A percentile compares a stretch with the other conserved stretches of the same genome.
phyloP scores from a whole-genome alignment of 2,329 filamentous ascomycete genomes.

The Fusarium veterinarium region DNA sequence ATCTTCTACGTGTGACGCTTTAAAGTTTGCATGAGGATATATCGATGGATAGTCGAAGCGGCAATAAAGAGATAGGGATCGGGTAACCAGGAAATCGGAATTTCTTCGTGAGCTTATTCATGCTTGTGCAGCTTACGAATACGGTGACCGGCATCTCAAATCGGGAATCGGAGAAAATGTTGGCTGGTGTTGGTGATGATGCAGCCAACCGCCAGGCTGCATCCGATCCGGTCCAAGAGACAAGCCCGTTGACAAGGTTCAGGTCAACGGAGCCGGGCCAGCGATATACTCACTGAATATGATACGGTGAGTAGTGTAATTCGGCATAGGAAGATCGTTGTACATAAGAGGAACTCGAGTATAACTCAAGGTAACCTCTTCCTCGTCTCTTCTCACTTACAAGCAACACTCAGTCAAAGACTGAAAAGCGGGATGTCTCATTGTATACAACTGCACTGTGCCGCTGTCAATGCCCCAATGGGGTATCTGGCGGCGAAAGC shows the following conservation, averaged over 20 bases:
- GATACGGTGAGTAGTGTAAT: too few species aligned
- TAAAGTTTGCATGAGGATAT: neutral
- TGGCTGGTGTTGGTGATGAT: constrained; percentile 12
- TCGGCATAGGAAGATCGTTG: neutral
- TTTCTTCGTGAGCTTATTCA: neutral
- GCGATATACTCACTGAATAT: neutral
- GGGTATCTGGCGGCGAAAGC: constrained; percentile 10
- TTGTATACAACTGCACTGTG: neutral
- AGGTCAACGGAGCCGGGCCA: constrained; percentile 5
- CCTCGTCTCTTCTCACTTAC: neutral
- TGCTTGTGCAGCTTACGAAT: constrained; percentile 29
- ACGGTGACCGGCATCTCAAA: constrained; percentile 32
- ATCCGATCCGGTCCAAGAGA: constrained; percentile 17
- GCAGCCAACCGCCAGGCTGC: constrained; percentile 14
- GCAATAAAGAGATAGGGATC: neutral
- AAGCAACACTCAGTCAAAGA: neutral
- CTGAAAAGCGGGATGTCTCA: neutral
- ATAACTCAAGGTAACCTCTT: neutral
- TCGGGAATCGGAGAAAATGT: constrained; percentile 24
- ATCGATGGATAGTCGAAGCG: neutral
- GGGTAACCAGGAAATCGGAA: neutral
- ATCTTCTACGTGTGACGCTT: neutral
- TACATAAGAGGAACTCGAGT: too few species aligned
- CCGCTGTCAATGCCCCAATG: constrained; percentile 5
- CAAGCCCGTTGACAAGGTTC: neutral